Percentiles rank a stretch among this genome's conserved stretches.
phyloP scores from a whole-genome alignment of 129 eudicot genomes.

The Arctium lappa region DNA sequence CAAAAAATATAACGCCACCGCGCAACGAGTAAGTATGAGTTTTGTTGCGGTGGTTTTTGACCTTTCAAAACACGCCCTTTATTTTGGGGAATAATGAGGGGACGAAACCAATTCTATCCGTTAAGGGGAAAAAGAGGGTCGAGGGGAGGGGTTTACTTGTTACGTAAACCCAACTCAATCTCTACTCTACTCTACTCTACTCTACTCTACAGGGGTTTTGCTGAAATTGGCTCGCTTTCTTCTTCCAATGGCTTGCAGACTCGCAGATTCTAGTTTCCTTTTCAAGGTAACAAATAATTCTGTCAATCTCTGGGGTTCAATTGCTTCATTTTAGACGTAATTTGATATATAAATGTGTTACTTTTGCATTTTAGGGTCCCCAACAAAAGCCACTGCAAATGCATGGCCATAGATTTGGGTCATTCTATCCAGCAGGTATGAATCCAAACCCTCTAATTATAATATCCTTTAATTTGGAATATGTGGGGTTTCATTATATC shows the following conservation, averaged over 20 bases:
- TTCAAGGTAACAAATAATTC: slow-evolving; percentile 32
- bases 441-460: background rate
- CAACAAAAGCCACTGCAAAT: slow-evolving; percentile 38
- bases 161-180: background rate
- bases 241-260: slow-evolving; percentile 47
- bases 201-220: background rate
- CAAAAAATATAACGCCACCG: too few relatives aligned
- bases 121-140: background rate
- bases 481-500: background rate
- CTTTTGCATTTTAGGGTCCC: slow-evolving; percentile 36
- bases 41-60: background rate
- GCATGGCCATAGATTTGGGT: slow-evolving; percentile 35
- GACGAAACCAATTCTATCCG: background rate
- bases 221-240: background rate
- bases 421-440: slow-evolving; percentile 45
- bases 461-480: background rate
- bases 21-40: too few relatives aligned
- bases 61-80: background rate
- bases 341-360: background rate
- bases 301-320: background rate
- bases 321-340: background rate
- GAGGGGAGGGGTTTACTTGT: too few relatives aligned
- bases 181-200: background rate
- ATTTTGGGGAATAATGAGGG: background rate
- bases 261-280: slow-evolving; percentile 42